Evolutionary conservation across 2,329 filamentous ascomycete species (phyloP), one percentile per base, ranked within the genome.

Genomic region (Pseudogymnoascus sp.): DNA sequence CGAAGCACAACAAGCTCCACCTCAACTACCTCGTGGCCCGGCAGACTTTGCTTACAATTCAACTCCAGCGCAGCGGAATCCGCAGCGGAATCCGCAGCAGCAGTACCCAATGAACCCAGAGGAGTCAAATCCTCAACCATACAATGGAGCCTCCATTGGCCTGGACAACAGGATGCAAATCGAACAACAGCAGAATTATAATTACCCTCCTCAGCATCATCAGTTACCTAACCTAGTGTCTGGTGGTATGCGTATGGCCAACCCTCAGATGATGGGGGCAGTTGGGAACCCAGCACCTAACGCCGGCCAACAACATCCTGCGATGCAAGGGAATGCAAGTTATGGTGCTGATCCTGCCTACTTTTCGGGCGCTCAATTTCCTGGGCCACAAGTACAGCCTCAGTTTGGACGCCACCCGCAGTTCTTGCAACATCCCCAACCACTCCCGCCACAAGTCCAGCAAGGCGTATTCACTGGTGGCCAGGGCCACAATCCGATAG

Each of bases 371-470:
- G n/a, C 34, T 26, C 36, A 61, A 26, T 31, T 42, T 42, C 39
- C 39, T 42, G 39, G 34, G 14, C 62, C 67, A 51, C 67, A 63
- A 68, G 68, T 39, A 60, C 66, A 40, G 64, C 66, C 39, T 47
- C 63, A 57, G 29, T 57, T 57, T 8, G 29, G 51, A 57, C 51
- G 67, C 67, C 72, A 71, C 67, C 72, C 68, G 42, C 72, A 68
- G 42, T 71, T 73, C 62, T 62, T 76, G 7, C 67, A 73, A 63
- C 72, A 74, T 62, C 72, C 73, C 11, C 74, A 75, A 65, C 73
- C 73, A 60, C 66, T 73, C 10, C 83, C 82, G 29, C 83, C 81
- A 5, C 81, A 84, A 57, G 80, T 83, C 1, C 83, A 85, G 64
- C 79, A 80, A 66, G 78, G 79, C 5, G 74, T 83, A 63, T 80